Base-by-base conservation (phyloP, 2,329 filamentous ascomycete genomes). In the Cladorrhinum sp. region DNA sequence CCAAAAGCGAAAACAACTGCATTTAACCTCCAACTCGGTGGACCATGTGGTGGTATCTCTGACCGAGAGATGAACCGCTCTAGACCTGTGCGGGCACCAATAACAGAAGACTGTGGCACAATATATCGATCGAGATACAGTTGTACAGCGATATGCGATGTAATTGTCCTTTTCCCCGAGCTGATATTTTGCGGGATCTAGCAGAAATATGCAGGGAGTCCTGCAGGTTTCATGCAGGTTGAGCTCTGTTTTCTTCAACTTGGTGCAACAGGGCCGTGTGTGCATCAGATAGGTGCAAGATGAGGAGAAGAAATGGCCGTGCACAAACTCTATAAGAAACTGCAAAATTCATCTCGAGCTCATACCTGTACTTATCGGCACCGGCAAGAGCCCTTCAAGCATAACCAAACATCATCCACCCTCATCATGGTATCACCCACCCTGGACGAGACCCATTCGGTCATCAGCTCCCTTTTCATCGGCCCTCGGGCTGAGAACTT, bases 401-500 rank as follows among this genome's bases (percentile, higher is more conserved):
- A 32, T 7, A 13, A 32, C 29, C 6, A 32, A 7, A 18, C 10
- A 45, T 18, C n/a, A 9, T 22, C 6, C 23, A 50, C 13, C 41
- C 10, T 49, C 45, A 50, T 16, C 49, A 50, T 50, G 49, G 20
- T n/a, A 12, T 13, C 49, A 24, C 2, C 49, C 22, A 3, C 22
- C 36, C 27, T 55, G 7, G 62, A 64, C 38, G 13, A 55, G 38
- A 60, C 57, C 13, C 57, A 66, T 41, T 53, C 64, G 25, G 61
- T 55, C 18, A 63, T 65, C 55, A 65, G 62, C 51, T 65, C 64
- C 2, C 59, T 58, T 54, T 66, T 64, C 50, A 60, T 66, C 16
- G 65, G 65, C 1, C 65, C 64, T 9, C 62, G 63, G 16, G 65
- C 57, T 3, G 65, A 66, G 53, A 66, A 66, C 48, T 55, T 66